Base-by-base conservation (phyloP, 257 asterid species). In the Solanum bulbocastanum region DNA sequence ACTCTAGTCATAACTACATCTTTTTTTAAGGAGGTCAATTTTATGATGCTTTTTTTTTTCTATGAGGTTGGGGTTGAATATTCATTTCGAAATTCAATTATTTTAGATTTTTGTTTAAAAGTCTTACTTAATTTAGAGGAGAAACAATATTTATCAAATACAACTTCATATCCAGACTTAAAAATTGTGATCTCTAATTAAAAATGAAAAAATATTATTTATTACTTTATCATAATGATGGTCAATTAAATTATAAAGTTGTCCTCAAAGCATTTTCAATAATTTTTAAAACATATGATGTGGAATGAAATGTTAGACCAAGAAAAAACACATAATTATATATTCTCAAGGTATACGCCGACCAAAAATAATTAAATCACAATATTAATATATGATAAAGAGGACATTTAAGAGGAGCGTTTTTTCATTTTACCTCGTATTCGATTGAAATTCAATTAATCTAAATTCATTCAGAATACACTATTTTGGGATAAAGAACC, bases 1-100 rank as follows among this genome's bases (percentile, higher is more conserved):
- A 39, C 18, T 39, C 8, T 76, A 76, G 36, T 40, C 83, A 75
- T 23, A 75, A 39, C 23, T 5, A 75, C 9, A 39, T 12, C 22
- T 12, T 39, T n/a, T 39, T 75, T 39, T 39, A 39, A 75, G 35
- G 6, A 39, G 12, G 83, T 75, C 83, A 75, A 75, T 75, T 75
- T 75, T 10, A 37, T 37, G 56, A 74, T 37, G 33, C 4, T 66
- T 5, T 66, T 66, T 12, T 2, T 62, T 23, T 8, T n/a, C 15
- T 44, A 9, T 10, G 15, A 42, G 14, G 49, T 11, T n/a, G 4
- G 6, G 1, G 13, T 62, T 11, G 6, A 35, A 25, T 65, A 65
- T 65, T 0, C n/a, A 12, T 13, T 27, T 69, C 1, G 2, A 14
- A 1, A 15, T 68, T 2, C 0, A 1, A 68, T 1, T 69, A 7